Evolutionary conservation across 768 basidiomycete species (phyloP).

Genomic region (Obba rivulosa): DNA sequence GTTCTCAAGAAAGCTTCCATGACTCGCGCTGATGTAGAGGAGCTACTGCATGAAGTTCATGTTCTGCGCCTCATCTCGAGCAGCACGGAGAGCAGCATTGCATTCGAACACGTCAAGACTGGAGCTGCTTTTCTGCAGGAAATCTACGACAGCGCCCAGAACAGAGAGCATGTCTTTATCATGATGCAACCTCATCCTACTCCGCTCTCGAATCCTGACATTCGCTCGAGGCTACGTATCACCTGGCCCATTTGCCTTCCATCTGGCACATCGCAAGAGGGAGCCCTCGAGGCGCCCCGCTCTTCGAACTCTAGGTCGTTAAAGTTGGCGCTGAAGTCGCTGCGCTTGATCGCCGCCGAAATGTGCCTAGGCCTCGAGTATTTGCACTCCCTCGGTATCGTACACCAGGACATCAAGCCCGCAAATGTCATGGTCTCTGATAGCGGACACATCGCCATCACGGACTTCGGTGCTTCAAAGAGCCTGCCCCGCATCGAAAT

Average conservation of each 20-base stretch:
- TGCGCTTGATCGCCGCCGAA: constrained; percentile 11
- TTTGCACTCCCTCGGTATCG: constrained; percentile 9
- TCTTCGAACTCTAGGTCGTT: constrained; percentile 3
- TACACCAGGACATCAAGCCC: constrained; percentile 16
- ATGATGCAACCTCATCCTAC: constrained; percentile 6
- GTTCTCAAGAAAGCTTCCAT: constrained; percentile 7
- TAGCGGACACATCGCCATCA: constrained; percentile 10
- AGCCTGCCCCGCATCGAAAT: not conserved
- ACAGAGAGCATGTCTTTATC: constrained; percentile 9
- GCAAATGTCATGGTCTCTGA: constrained; percentile 11
- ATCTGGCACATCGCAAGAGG: not conserved
- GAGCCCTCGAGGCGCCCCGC: constrained; percentile 8
- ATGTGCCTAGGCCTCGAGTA: constrained; percentile 7
- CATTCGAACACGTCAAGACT: not conserved
- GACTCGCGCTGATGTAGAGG: constrained; percentile 4
- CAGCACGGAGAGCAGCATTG: not conserved
- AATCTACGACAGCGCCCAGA: constrained; percentile 4
- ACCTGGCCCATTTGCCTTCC: not conserved
- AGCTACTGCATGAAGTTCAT: constrained; percentile 7
- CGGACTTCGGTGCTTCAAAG: constrained; percentile 10
- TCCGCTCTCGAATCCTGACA: constrained; percentile 5
- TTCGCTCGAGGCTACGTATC: constrained; percentile 6
- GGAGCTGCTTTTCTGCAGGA: constrained; percentile 5
- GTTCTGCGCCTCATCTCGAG: not conserved
- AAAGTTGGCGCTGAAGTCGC: constrained; percentile 1